Base-by-base conservation (phyloP, 2,329 filamentous ascomycete species). In the Trichoderma lentiforme region DNA sequence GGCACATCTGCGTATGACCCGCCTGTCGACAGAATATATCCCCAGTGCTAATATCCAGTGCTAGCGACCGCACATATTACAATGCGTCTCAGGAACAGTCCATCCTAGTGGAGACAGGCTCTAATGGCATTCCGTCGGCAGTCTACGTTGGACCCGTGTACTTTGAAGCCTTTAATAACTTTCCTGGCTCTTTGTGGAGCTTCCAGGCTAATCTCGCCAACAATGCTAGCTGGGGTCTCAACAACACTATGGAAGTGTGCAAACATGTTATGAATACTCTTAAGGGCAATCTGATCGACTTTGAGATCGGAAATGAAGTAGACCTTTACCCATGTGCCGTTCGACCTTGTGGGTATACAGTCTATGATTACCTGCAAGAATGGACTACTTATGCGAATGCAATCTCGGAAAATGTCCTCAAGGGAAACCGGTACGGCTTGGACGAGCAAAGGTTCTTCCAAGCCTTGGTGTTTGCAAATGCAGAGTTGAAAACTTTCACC, bases 291-390 rank as follows among this genome's bases (percentile, higher is more conserved):
- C 51, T 67, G 6, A 58, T 67, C 8, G 51, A 28, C 21, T 67
- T 67, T 39, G 64, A 67, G 51, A 67, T 67, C 14, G 64, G 64
- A 18, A 67, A 67, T 8, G 64, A 67, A 39, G 64, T 67, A 18
- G 64, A 67, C 39, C 64, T 67, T 21, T 67, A 67, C 11, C 64
- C 64, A 14, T 67, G 64, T 30, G 51, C 21, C 1, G 64, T 67
- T 21, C 64, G 64, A 12, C 21, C 64, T 14, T 67, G 64, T 57
- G 64, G 18, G 24, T 67, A 67, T 39, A 39, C 51, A 11, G 32
- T 67, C 8, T 39, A 43, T n/a, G 51, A 67, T 21, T 67, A 67
- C 14, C 7, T 67, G 1, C 64, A 67, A 21, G 64, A 67, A 51
- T 67, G 64, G 64, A 58, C 51, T 3, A 18, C 6, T 12, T 67